These are phyloP conservation scores for Rhodotorula sp. DNA, from an alignment of 1,284 basidiomycete genomes.

Conservation along the genomic window DNA sequence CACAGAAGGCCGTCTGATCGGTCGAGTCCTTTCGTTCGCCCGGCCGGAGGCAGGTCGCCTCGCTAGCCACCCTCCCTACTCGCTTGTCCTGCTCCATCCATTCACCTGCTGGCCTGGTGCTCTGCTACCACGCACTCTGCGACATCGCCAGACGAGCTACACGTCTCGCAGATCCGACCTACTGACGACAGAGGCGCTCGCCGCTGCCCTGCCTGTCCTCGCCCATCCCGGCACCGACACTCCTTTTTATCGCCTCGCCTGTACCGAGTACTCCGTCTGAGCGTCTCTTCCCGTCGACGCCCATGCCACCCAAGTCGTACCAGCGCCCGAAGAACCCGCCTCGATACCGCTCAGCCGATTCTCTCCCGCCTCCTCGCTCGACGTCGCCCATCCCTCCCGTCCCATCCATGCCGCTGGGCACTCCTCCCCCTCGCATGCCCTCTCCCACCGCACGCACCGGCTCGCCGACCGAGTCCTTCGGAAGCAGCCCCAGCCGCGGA, in stretches of 20 bases:
- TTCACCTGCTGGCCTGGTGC: too few relatives aligned
- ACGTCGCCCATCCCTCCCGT: background rate
- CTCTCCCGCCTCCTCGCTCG: slow-evolving; percentile 14
- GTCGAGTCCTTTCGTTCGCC: too few relatives aligned
- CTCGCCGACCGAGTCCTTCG: slow-evolving; percentile 9
- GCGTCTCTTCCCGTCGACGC: too few relatives aligned
- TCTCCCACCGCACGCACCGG: background rate
- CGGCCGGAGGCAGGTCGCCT: too few relatives aligned
- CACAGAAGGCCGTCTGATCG: too few relatives aligned
- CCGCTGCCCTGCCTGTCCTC: slow-evolving; percentile 2
- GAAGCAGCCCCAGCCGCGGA: background rate
- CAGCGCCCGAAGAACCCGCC: slow-evolving; percentile 20
- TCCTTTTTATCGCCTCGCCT: background rate
- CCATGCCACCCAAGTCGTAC: slow-evolving; percentile 28
- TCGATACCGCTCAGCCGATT: slow-evolving; percentile 16
- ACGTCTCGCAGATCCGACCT: too few relatives aligned
- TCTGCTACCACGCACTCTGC: too few relatives aligned
- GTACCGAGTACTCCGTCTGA: background rate
- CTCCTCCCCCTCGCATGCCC: background rate
- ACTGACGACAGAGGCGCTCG: too few relatives aligned
- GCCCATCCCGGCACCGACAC: slow-evolving; percentile 20
- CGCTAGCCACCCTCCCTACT: too few relatives aligned
- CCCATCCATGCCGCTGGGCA: background rate
- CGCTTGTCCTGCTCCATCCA: too few relatives aligned
- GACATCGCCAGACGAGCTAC: too few relatives aligned